Base-by-base conservation (phyloP, 179 eudicot genomes). In the Silene vulgaris region DNA sequence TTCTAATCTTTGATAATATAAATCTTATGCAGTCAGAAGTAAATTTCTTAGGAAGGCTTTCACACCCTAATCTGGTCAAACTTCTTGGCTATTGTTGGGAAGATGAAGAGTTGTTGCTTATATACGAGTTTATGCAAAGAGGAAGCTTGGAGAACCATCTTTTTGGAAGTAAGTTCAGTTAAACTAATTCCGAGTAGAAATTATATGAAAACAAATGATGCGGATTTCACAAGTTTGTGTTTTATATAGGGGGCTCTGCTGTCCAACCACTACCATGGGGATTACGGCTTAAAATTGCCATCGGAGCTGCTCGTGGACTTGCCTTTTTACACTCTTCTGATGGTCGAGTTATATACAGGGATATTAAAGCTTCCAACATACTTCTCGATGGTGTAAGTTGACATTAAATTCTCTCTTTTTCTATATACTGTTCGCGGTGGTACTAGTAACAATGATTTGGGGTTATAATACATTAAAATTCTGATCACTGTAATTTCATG, bases 81-180 rank as follows among this genome's bases (percentile, higher is more conserved):
- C 84, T 90, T 78, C 74, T 89, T 75, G 96, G 92, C 14, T 90
- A 90, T 72, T 90, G 96, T 64, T 89, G 88, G 87, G 90, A 90
- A 77, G 96, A 87, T 56, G 73, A 77, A 48, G 90, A 89, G 71
- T 83, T 87, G 69, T 86, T 90, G 48, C 90, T 90, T 32, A 89
- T 90, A 8, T 90, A 90, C 45, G 96, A 90, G 75, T 89, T 85
- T 74, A 80, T 90, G 88, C 89, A 88, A 14, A 86, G 73, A 68
- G 96, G 96, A 73, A 90, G 90, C 90, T 83, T 90, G 77, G 93
- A 90, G 75, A 85, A 89, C 77, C 97, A 89, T 82, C 91, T 92
- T 35, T 92, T 92, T 74, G 67, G 87, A 76, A 82, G 97, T 90
- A 89, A 82, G 93, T 66, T 79, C 75, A 56, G 84, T 59, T 82